Evolutionary conservation across 1,284 basidiomycete genomes (phyloP).

Genomic region (Singerocomus inundabilis): DNA sequence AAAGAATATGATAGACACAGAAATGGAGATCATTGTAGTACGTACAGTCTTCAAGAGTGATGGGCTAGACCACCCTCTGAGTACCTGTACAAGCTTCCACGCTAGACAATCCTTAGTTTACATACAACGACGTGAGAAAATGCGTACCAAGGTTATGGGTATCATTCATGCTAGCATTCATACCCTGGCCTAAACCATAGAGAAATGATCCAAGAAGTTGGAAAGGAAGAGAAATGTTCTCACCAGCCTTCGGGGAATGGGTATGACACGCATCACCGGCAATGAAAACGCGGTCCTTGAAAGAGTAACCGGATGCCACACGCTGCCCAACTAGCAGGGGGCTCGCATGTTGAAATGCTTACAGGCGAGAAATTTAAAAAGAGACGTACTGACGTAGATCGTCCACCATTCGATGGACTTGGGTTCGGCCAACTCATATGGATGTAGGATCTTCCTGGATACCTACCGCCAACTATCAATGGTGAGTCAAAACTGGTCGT

Average conservation of each 20-base stretch:
- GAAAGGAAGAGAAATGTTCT: neutral
- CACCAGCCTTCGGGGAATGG: conserved; percentile 76
- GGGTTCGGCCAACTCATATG: conserved; percentile 61
- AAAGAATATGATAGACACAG: neutral
- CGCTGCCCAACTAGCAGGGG: conserved; percentile 64
- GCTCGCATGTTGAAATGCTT: neutral
- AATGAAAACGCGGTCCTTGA: conserved; percentile 74
- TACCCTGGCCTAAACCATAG: conserved; percentile 46
- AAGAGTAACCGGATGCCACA: conserved; percentile 67
- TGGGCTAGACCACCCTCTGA: conserved; percentile 66
- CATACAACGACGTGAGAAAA: neutral
- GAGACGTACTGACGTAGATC: conserved; percentile 61
- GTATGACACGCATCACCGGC: conserved; percentile 83
- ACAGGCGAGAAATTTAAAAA: neutral
- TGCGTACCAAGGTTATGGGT: conserved; percentile 67
- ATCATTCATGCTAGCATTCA: conserved; percentile 82
- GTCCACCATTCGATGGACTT: conserved; percentile 78
- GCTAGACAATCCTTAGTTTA: conserved; percentile 35
- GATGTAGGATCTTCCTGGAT: conserved; percentile 64
- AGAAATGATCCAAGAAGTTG: neutral
- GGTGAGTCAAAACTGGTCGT: neutral
- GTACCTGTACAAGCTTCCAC: conserved; percentile 76
- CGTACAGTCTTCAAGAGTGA: conserved; percentile 70
- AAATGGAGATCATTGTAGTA: neutral
- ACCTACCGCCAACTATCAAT: conserved; percentile 37